Percentiles rank a stretch among this genome's conserved stretches.
These are phyloP conservation scores for Clitopilus passeckerianus DNA, from an alignment of 768 basidiomycete genomes.

Conservation along the genomic window DNA sequence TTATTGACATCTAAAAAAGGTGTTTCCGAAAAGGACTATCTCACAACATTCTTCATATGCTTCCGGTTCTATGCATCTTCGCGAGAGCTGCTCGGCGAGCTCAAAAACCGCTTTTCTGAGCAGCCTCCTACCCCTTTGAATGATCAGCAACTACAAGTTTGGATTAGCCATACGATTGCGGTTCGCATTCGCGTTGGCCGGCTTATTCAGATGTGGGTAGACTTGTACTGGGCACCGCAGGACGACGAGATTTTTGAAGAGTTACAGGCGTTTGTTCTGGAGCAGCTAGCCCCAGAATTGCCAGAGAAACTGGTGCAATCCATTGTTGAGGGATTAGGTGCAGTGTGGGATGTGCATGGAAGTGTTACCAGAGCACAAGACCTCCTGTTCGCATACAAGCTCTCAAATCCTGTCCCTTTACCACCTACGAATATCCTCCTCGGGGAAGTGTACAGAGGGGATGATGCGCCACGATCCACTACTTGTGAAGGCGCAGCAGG, in stretches of 20 bases:
- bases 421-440: constrained; percentile 1
- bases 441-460: background rate
- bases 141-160: constrained; percentile 27
- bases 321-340: constrained; percentile 24
- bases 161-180: constrained; percentile 36
- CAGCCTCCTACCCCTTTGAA: constrained; percentile 18
- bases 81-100: constrained; percentile 29
- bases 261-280: constrained; percentile 18
- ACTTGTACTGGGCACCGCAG: constrained; percentile 55
- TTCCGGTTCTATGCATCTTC: constrained; percentile 68
- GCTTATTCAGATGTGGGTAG: constrained; percentile 66
- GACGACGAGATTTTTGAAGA: constrained; percentile 38
- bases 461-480: constrained; percentile 11
- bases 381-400: background rate
- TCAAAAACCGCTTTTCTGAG: constrained; percentile 46
- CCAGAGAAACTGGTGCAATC: constrained; percentile 18
- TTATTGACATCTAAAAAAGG: constrained; percentile 39
- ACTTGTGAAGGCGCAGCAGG: constrained; percentile 31
- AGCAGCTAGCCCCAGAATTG: constrained; percentile 20
- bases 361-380: background rate
- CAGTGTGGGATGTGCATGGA: constrained; percentile 4
- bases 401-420: background rate
- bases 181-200: constrained; percentile 58
- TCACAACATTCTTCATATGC: constrained; percentile 58
- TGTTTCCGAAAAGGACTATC: constrained; percentile 35